Evolutionary conservation across 352 stramenopile genomes (phyloP), one percentile per base, ranked within the genome.

Genomic region (Phytophthora colocasiae): DNA sequence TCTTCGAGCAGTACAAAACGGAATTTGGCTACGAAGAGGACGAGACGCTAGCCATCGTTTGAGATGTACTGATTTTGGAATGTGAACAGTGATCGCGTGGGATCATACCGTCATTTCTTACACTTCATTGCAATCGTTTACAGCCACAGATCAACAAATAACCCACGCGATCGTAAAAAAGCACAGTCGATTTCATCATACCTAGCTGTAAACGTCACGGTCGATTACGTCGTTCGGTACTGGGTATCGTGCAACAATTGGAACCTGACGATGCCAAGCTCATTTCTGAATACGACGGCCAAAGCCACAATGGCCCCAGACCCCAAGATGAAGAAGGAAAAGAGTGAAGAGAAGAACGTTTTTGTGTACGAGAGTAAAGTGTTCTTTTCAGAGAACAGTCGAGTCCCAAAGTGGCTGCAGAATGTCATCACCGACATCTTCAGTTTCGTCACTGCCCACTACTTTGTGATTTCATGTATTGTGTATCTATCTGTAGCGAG

Each of bases 1-100:
- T 91, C 36, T 92, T 91, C 45, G 27, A 63, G 43, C 53, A 82
- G 60, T 87, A 90, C 77, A 92, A 92, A 77, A 65, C 57, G 1
- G 34, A 58, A 1, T 92, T 80, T 36, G 83, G 81, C 49, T 90
- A 90, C 51, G 81, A 89, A 45, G 66, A 84, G n/a, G 80, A 89
- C 43, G 81, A 92, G 60, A 89, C 66, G 32, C 63, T 91, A 24
- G 74, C 76, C 26, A 80, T 91, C 59, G 67, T 70, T n/a, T 89
- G 77, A 36, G 8, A 36, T 14, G 4, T 41, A 26, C 40, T 29
- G 40, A 22, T 14, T 3, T 46, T 17, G 36, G n/a, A 12, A 17
- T 8, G 9, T 36, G 31, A 36, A 36, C 31, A 36, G 9, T 19
- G 48, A 56, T 45, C 43, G 48, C 48, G 48, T 56, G 31, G 48